These are phyloP conservation scores for Patellifolia procumbens DNA, from an alignment of 179 eudicot species.

Conservation along the genomic window DNA sequence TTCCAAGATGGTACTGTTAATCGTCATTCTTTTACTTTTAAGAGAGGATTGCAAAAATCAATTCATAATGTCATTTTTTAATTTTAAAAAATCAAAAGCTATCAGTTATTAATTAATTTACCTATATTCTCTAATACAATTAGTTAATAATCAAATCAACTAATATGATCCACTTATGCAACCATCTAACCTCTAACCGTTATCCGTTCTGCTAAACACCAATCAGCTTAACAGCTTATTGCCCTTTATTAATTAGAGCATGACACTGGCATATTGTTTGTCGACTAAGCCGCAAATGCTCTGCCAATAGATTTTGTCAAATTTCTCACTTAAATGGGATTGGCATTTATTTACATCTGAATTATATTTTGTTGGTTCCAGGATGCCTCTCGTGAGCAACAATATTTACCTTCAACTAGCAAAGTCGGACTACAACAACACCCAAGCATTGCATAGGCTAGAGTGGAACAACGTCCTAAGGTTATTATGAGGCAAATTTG, in stretches of 20 bases:
- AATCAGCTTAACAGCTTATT: too few species aligned
- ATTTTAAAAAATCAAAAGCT: too few species aligned
- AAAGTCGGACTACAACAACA: constrained; percentile 67
- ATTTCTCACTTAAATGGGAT: neutral
- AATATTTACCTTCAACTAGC: constrained; percentile 73
- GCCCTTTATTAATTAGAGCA: neutral
- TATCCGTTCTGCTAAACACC: too few species aligned
- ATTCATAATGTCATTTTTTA: too few species aligned
- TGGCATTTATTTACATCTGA: neutral
- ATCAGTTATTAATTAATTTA: too few species aligned
- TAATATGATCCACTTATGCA: neutral
- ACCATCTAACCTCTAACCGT: too few species aligned
- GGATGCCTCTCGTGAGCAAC: constrained; percentile 79
- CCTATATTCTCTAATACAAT: too few species aligned
- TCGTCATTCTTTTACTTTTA: too few species aligned
- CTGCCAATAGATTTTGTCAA: constrained; percentile 19
- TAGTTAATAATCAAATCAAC: too few species aligned
- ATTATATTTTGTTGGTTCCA: constrained; percentile 26
- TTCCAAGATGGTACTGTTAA: too few species aligned
- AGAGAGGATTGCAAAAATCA: too few species aligned
- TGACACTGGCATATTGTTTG: neutral
- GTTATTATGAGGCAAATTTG: constrained; percentile 48
- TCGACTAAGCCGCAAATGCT: constrained; percentile 11
- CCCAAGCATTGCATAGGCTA: constrained; percentile 66
- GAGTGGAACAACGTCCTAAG: constrained; percentile 65